Base-by-base conservation (phyloP, 176 grass and related monocot genomes). In the Oryza officinalis region DNA sequence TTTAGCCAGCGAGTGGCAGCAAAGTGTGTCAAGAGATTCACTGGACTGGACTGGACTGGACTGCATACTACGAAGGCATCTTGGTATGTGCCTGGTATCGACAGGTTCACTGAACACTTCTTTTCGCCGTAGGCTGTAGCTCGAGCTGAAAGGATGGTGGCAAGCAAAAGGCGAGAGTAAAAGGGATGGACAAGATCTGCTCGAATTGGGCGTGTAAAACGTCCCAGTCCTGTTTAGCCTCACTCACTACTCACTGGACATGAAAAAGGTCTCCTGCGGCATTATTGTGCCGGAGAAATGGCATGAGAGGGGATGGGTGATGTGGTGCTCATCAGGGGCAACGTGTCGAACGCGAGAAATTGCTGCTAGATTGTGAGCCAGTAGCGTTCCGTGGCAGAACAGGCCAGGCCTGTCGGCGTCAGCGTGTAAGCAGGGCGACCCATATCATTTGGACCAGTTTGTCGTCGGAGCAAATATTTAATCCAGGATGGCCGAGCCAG, bases 61-160 rank as follows among this genome's bases (percentile, higher is more conserved):
- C 67, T 61, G 66, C 26, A 37, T 18, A 57, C 20, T 20, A 57
- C 18, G 7, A 52, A 4, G 40, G 57, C 57, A 61, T 61, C 22
- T 25, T 72, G 64, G 35, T 15, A 5, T 40, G 13, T 33, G 69
- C 64, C 65, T 69, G 69, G 80, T 72, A 40, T 5, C 37, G 76
- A 37, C 78, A 72, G 83, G 79, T 90, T 86, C 88, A 86, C 7
- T 82, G 83, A 74, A 86, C 67, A 27, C 61, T n/a, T 57, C 37
- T 38, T 57, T 61, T 12, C 23, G 25, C 69, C 49, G 26, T 44
- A 76, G 43, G 50, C 5, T 5, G 15, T 54, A 66, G 75, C 45
- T 31, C 8, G 32, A 27, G 71, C 40, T 25, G 46, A 35, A 46
- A 6, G 28, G 78, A 49, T 69, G 71, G 65, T 76, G 69, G 32